Percentiles rank a stretch among this genome's conserved stretches.
Evolutionary conservation across 495 filamentous ascomycete species (phyloP).

Genomic region (Tetracladium setigerum): DNA sequence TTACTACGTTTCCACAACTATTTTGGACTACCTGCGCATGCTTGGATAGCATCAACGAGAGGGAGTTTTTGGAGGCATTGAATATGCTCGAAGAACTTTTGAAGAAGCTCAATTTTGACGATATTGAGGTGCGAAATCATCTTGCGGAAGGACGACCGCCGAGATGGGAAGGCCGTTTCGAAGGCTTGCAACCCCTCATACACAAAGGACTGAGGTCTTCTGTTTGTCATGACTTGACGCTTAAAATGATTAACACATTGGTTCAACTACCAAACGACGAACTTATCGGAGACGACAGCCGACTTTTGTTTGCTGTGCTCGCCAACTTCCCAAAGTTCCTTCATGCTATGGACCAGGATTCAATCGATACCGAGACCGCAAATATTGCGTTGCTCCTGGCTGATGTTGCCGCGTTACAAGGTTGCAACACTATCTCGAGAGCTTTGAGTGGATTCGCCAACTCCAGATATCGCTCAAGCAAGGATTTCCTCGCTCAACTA

Average conservation of each 20-base stretch:
- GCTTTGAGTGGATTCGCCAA: slow-evolving; percentile 64
- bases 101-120: slow-evolving; percentile 71
- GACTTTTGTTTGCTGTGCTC: slow-evolving; percentile 74
- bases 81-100: slow-evolving; percentile 88
- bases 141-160: slow-evolving; percentile 72
- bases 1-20: slow-evolving; percentile 81
- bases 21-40: slow-evolving; percentile 98
- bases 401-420: slow-evolving; percentile 63
- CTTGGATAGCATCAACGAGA: slow-evolving; percentile 89
- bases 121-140: slow-evolving; percentile 55
- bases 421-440: slow-evolving; percentile 43
- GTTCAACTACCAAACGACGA: slow-evolving; percentile 71
- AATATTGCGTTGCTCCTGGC: slow-evolving; percentile 62
- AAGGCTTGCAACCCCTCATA: slow-evolving; percentile 76
- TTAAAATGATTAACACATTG: slow-evolving; percentile 71
- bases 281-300: slow-evolving; percentile 72
- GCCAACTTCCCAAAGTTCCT: slow-evolving; percentile 90
- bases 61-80: slow-evolving; percentile 84
- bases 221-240: slow-evolving; percentile 62
- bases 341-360: slow-evolving; percentile 61
- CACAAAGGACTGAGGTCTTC: slow-evolving; percentile 93
- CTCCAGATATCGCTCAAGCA: slow-evolving; percentile 57
- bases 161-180: slow-evolving; percentile 85
- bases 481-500: slow-evolving; percentile 71
- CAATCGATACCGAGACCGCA: slow-evolving; percentile 44